A percentile compares a stretch with the other conserved stretches of the same genome.
Evolutionary conservation across 1,284 basidiomycete genomes (phyloP).

Genomic region (Pyrrhoderma noxium): DNA sequence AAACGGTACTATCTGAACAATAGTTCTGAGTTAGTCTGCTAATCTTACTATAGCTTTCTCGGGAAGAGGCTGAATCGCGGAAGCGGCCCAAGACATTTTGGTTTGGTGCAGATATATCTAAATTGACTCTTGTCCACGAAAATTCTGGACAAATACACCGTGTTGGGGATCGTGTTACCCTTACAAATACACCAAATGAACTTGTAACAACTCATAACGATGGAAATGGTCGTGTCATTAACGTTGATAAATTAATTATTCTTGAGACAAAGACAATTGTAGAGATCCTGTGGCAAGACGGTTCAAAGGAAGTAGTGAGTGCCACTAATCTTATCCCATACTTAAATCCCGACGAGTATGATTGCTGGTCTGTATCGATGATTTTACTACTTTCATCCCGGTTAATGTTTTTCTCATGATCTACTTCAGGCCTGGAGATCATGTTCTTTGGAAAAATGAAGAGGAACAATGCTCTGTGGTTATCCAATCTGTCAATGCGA

Average conservation of each 20-base stretch:
- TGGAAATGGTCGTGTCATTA: constrained; percentile 39
- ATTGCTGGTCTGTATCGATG: constrained; percentile 80
- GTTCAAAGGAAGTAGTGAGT: constrained; percentile 49
- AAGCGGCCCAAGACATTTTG: constrained; percentile 71
- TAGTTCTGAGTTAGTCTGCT: constrained; percentile 12
- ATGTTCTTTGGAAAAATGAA: constrained; percentile 81
- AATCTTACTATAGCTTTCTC: constrained; percentile 43
- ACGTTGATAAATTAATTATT: constrained; percentile 55
- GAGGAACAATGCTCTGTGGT: constrained; percentile 61
- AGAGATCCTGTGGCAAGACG: constrained; percentile 87
- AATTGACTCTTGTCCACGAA: constrained; percentile 60
- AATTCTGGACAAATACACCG: constrained; percentile 57
- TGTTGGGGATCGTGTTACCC: constrained; percentile 57
- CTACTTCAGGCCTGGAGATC: constrained; percentile 75
- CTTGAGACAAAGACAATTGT: constrained; percentile 63
- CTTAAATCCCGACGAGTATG: constrained; percentile 76
- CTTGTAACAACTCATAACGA: constrained; percentile 53
- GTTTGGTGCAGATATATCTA: constrained; percentile 56
- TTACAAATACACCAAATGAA: constrained; percentile 40
- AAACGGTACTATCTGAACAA: constrained; percentile 48
- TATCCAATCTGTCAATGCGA: constrained; percentile 72
- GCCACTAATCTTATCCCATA: constrained; percentile 74
- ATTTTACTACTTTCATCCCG: constrained; percentile 9
- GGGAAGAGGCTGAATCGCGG: constrained; percentile 44
- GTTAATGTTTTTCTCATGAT: constrained; percentile 10